Evolutionary conservation across 441 rosid genomes (phyloP), one percentile per base, ranked within the genome.

Genomic region (Euphorbia corollata): DNA sequence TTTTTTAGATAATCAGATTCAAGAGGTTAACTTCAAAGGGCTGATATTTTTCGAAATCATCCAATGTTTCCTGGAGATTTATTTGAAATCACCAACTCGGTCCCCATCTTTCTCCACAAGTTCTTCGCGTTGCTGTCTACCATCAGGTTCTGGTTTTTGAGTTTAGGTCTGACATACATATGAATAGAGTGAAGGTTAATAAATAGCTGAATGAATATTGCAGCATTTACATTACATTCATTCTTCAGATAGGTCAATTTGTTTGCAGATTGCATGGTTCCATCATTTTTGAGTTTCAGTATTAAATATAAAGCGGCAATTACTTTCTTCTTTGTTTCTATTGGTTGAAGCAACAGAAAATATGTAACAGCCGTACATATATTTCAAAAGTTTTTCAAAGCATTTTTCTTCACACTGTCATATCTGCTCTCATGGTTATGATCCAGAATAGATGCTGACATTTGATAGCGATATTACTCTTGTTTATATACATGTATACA

Each of bases 21-120:
- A 55, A 67, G 60, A 48, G 22, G 5, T 43, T 64, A 39, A 23
- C 20, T 60, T 43, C 62, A 6, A 0, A 12, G 27, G 72, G 68
- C 58, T 38, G 23, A 48, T 36, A 38, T 38, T 38, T 34, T 38
- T 5, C 9, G 5, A 80, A 76, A 62, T 70, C 51, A 61, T 70
- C 68, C 60, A 23, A 56, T 27, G n/a, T 56, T 23, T 47, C 60
- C 36, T 22, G 60, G 3, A 30, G 4, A 23, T 23, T 56, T 22
- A 56, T 24, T 56, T 24, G 18, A 24, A 22, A 2, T 56, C 34
- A 56, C 8, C 36, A 4, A 27, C 36, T 22, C 24, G 4, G 30
- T 15, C 32, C 18, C 60, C 34, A 24, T 23, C n/a, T 24, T 56
- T 56, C 32, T 22, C 60, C 36, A 20, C 6, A 23, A 23, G 23